A percentile compares a stretch with the other conserved stretches of the same genome.
phyloP scores from a whole-genome alignment of 371 early-diverging fungal species.

The Mucor sp. region DNA sequence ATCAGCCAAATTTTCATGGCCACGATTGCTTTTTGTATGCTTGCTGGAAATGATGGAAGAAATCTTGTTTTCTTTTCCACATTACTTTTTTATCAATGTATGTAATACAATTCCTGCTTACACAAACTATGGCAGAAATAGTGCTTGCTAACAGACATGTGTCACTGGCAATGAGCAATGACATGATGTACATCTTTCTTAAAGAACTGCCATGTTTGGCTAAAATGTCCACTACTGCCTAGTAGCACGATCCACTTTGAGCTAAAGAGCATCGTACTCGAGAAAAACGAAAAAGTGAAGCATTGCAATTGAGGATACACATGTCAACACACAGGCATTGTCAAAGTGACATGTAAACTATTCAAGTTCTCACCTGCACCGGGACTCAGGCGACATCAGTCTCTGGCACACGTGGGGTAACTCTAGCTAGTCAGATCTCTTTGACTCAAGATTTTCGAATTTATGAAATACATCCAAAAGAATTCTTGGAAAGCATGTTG shows the following conservation, averaged over 20 bases:
- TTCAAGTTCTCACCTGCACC: too few relatives aligned
- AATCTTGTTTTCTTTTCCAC: background rate
- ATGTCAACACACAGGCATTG: background rate
- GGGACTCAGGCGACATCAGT: constrained; percentile 14
- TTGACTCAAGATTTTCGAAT: background rate
- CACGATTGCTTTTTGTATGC: constrained; percentile 6
- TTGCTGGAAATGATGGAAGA: constrained; percentile 13
- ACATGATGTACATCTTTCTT: background rate
- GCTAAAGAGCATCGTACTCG: too few relatives aligned
- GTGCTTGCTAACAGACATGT: background rate
- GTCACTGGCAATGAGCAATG: background rate
- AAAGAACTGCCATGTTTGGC: too few relatives aligned
- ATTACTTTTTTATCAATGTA: background rate
- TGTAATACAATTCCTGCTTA: background rate
- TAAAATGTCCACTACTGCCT: too few relatives aligned
- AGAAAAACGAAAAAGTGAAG: too few relatives aligned
- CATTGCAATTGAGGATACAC: too few relatives aligned
- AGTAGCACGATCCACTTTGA: too few relatives aligned
- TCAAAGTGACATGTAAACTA: background rate
- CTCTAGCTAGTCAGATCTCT: background rate
- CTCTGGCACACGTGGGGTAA: constrained; percentile 7
- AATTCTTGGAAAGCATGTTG: constrained; percentile 10
- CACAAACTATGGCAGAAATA: background rate
- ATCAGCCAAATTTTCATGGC: constrained; percentile 1
- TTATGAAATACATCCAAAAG: background rate